Conservation (phyloP, 345 rosid genomes). For the Aquilaria malaccensis region DNA sequence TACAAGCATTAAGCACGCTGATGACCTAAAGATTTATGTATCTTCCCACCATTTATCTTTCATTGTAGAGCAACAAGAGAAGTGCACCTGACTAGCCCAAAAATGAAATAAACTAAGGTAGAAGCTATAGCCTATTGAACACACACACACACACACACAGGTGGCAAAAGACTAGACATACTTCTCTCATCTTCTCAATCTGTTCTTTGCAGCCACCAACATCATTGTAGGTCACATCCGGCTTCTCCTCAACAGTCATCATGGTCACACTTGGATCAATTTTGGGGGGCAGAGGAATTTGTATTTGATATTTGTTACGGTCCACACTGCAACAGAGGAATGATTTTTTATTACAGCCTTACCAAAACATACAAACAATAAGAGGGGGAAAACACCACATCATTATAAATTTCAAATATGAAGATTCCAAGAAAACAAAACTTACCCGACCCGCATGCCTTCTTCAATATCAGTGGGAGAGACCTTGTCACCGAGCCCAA, state of each 20-base stretch:
- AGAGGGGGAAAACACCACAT: background rate
- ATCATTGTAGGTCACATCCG: slow-evolving; percentile 96
- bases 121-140: too few species aligned
- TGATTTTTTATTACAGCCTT: slow-evolving; percentile 2
- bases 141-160: background rate
- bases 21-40: too few species aligned
- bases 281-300: slow-evolving; percentile 96
- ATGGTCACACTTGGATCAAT: slow-evolving; percentile 99
- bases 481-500: slow-evolving; percentile 97
- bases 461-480: slow-evolving; percentile 97
- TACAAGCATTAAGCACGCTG: slow-evolving; percentile 14
- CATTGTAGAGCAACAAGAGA: too few species aligned
- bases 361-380: background rate
- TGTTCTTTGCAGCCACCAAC: slow-evolving; percentile 99
- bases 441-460: slow-evolving; percentile 99
- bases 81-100: too few species aligned
- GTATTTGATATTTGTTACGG: slow-evolving; percentile 95
- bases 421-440: background rate
- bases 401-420: background rate
- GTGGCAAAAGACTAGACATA: slow-evolving; percentile 18
- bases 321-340: slow-evolving; percentile 62
- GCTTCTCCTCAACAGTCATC: slow-evolving; percentile 99
- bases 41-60: too few species aligned
- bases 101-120: too few species aligned
- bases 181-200: slow-evolving; percentile 97